Evolutionary conservation across 2,329 filamentous ascomycete species (phyloP), one percentile per base, ranked within the genome.

Genomic region (Trichoderma sp.): DNA sequence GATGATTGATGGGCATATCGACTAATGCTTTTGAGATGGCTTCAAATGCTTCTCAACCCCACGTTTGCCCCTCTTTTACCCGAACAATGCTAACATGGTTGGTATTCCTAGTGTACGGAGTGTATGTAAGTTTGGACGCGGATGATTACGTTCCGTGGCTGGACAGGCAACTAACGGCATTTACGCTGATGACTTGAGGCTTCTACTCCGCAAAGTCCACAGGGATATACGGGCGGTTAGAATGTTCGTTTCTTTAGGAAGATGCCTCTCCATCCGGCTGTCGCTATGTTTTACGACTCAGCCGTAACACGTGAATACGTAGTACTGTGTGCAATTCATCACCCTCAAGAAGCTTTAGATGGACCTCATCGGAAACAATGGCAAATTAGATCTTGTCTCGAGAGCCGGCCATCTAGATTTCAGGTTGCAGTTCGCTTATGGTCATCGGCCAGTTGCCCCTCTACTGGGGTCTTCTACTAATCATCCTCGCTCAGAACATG

Each of bases 61-160:
- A 64, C 38, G 59, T 35, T 72, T 63, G 69, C 69, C 59, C 69
- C 69, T 72, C 71, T 74, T 67, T 74, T 66, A 66, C 50, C 71
- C 71, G 62, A 45, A 12, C 24, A 27, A 0, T 38, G 24, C 31
- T 65, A 41, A 31, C 60, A 33, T 41, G 21, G 16, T 16, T 66
- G 29, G 18, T 11, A 50, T 21, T 53, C 45, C 45, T 53, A 53
- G n/a, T 50, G 45, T 50, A 50, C 45, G 45, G 45, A 53, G 45
- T 53, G 18, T 35, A 45, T 18, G 24, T 31, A 21, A 11, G 38
- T 31, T 50, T 67, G n/a, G 35, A 27, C 18, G 35, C 68, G 68
- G 68, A 71, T 31, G 24, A 21, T 45, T 27, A 33, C 7, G 24
- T 45, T 71, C 68, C 68, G 68, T 8, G n/a, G 24, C 6, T 71